A percentile compares a stretch with the other conserved stretches of the same genome.
Evolutionary conservation across 139 green algal genomes (phyloP).

Genomic region (Chlorella sp.): DNA sequence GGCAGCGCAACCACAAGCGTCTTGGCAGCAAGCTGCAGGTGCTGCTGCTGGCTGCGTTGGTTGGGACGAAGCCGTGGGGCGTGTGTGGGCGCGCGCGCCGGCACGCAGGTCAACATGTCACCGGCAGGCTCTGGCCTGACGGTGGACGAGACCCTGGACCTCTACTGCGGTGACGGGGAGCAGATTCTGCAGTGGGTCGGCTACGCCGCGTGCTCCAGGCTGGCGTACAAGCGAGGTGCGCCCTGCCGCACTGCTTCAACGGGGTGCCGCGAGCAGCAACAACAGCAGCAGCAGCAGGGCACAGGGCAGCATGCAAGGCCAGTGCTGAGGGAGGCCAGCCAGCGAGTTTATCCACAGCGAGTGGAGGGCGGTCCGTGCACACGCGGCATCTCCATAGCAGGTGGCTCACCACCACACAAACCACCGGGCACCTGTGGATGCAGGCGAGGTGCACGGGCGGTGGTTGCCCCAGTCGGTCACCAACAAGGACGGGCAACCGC

Average conservation of each 20-base stretch:
- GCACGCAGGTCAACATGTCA: slow-evolving; percentile 41
- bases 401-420: background rate
- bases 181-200: slow-evolving; percentile 74
- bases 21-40: too few relatives aligned
- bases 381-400: background rate
- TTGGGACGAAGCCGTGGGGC: too few relatives aligned
- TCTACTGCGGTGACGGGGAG: slow-evolving; percentile 58
- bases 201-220: slow-evolving; percentile 48
- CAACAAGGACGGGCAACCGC: slow-evolving; percentile 52
- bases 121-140: slow-evolving; percentile 28
- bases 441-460: slow-evolving; percentile 47
- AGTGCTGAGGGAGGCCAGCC: too few relatives aligned
- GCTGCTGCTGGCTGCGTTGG: too few relatives aligned
- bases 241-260: too few relatives aligned
- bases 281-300: too few relatives aligned
- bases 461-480: slow-evolving; percentile 67
- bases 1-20: too few relatives aligned
- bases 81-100: too few relatives aligned
- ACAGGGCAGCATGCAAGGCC: too few relatives aligned
- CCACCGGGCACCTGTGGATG: background rate
- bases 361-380: background rate
- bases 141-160: slow-evolving; percentile 41
- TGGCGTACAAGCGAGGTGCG: slow-evolving; percentile 55
- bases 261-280: too few relatives aligned
- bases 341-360: too few relatives aligned